These are phyloP conservation scores for Wickerhamiella qilinensis DNA, from an alignment of 805 yeast species.

Conservation along the genomic window DNA sequence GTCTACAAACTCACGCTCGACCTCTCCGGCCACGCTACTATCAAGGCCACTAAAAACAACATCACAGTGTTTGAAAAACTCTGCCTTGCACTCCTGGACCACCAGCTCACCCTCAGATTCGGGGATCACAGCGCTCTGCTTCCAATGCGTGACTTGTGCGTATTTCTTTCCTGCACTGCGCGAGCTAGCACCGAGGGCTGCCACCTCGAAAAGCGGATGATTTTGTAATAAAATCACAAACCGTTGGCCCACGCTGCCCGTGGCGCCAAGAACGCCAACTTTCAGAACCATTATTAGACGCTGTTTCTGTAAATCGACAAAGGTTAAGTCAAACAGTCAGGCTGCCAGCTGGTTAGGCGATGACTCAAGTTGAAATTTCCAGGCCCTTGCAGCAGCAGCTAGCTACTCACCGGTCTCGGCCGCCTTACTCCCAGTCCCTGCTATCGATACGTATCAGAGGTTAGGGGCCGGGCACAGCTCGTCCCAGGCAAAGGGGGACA, in stretches of 20 bases:
- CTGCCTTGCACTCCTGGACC: slow-evolving; percentile 66
- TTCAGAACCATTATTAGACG: too few relatives aligned
- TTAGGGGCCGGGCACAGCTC: background rate
- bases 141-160: slow-evolving; percentile 80
- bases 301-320: too few relatives aligned
- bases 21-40: slow-evolving; percentile 81
- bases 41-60: slow-evolving; percentile 91
- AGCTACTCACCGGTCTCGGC: too few relatives aligned
- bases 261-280: slow-evolving; percentile 87
- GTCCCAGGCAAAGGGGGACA: too few relatives aligned
- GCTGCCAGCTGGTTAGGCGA: too few relatives aligned
- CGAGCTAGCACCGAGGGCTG: slow-evolving; percentile 78
- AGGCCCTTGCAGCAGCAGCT: background rate
- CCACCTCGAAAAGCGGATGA: slow-evolving; percentile 80
- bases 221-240: slow-evolving; percentile 69
- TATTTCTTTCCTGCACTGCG: slow-evolving; percentile 88
- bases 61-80: slow-evolving; percentile 73
- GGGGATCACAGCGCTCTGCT: slow-evolving; percentile 77
- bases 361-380: background rate
- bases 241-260: slow-evolving; percentile 96
- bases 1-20: slow-evolving; percentile 71
- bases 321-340: too few relatives aligned
- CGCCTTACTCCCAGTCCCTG: too few relatives aligned
- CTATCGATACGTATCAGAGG: too few relatives aligned
- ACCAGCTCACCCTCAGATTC: slow-evolving; percentile 40